These are phyloP conservation scores for Carallia pectinifolia DNA, from an alignment of 345 rosid species.

Conservation along the genomic window DNA sequence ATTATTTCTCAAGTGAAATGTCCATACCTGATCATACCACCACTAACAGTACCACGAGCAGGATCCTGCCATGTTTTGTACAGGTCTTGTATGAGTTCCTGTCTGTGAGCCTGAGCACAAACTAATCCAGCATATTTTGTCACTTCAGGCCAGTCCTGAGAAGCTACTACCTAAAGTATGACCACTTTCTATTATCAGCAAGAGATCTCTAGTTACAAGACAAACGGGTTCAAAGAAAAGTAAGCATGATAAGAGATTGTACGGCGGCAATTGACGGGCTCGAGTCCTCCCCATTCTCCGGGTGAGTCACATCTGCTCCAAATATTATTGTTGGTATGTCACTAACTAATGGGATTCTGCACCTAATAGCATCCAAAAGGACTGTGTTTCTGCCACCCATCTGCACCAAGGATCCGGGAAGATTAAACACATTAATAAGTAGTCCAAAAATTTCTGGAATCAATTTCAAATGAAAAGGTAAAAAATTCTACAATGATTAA, in stretches of 20 bases:
- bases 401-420: slow-evolving; percentile 38
- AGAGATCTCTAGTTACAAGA: background rate
- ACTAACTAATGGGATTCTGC: slow-evolving; percentile 92
- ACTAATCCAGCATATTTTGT: slow-evolving; percentile 97
- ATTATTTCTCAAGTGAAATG: background rate
- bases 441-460: background rate
- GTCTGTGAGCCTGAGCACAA: slow-evolving; percentile 99
- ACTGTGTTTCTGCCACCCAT: slow-evolving; percentile 99
- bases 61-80: slow-evolving; percentile 99
- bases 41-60: slow-evolving; percentile 86
- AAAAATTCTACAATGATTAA: too few relatives aligned
- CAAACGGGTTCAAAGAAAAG: background rate
- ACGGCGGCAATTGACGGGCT: slow-evolving; percentile 99
- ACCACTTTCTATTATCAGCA: slow-evolving; percentile 22
- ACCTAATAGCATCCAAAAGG: slow-evolving; percentile 92
- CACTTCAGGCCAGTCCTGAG: slow-evolving; percentile 99
- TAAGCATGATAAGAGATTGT: slow-evolving; percentile 15
- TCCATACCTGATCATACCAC: slow-evolving; percentile 93
- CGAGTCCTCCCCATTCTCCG: slow-evolving; percentile 97
- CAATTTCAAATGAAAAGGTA: too few relatives aligned
- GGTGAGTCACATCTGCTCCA: slow-evolving; percentile 99
- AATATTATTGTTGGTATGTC: slow-evolving; percentile 98
- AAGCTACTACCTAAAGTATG: slow-evolving; percentile 82
- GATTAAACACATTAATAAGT: background rate
- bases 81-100: slow-evolving; percentile 97